phyloP scores from a whole-genome alignment of 179 eudicot species.

The Drosera spatulata region DNA sequence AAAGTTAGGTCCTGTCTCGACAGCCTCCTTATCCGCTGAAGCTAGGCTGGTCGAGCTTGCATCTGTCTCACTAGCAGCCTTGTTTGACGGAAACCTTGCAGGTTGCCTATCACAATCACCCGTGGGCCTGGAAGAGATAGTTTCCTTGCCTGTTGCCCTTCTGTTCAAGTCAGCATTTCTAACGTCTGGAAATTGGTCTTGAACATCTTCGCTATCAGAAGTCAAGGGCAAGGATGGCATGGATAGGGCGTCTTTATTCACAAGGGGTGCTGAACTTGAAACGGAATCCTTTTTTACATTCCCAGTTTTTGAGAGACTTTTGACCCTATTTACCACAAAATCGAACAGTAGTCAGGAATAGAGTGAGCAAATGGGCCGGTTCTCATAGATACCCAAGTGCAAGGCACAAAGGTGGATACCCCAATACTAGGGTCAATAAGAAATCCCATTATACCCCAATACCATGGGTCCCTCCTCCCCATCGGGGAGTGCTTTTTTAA shows the following conservation, averaged over 20 bases:
- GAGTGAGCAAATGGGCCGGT: too few relatives aligned
- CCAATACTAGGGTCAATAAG: too few relatives aligned
- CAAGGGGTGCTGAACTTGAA: conserved; percentile 32
- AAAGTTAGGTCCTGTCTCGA: conserved; percentile 32
- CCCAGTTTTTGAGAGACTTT: conserved; percentile 88
- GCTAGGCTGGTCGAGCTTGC: conserved; percentile 25
- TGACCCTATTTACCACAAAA: conserved; percentile 49
- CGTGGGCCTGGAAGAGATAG: conserved; percentile 25
- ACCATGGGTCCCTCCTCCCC: too few relatives aligned
- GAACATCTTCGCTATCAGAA: conserved; percentile 44
- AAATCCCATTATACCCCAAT: too few relatives aligned
- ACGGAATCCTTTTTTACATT: conserved; percentile 70
- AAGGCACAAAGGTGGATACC: too few relatives aligned
- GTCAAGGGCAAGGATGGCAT: conserved; percentile 31
- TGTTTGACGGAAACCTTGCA: conserved; percentile 30
- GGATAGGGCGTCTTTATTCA: conserved; percentile 46
- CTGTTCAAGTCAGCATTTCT: conserved; percentile 44
- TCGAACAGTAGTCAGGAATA: too few relatives aligned
- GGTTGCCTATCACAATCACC: conserved; percentile 39
- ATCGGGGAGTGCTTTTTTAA: too few relatives aligned
- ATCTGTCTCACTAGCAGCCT: conserved; percentile 34
- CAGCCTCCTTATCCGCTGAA: conserved; percentile 34
- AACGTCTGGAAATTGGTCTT: conserved; percentile 45
- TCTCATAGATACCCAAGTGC: too few relatives aligned
- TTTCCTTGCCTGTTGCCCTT: conserved; percentile 50